Percentiles rank a stretch among this genome's conserved stretches.
Conservation (phyloP, 139 green algal genomes). For the Dunaliella primolecta region DNA sequence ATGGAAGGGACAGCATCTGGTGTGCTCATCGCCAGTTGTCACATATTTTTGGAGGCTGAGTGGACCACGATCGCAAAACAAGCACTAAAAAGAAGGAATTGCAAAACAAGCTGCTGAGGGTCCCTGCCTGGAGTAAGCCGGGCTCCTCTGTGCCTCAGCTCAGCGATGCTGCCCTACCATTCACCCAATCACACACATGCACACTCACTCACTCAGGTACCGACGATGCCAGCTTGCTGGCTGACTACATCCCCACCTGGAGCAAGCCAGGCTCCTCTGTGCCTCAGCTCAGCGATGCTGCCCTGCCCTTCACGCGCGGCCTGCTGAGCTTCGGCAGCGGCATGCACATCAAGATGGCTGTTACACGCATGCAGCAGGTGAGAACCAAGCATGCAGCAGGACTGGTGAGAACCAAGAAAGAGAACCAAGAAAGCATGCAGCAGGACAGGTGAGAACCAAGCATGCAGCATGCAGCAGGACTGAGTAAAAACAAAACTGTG, state of each 20-base stretch:
- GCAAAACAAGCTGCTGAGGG: too few relatives aligned
- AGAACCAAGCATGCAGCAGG: background rate
- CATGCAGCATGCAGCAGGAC: too few relatives aligned
- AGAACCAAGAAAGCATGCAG: too few relatives aligned
- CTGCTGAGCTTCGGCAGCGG: constrained; percentile 68
- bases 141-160: constrained; percentile 23
- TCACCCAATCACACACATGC: background rate
- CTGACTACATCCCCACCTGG: constrained; percentile 24
- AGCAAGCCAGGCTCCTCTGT: background rate
- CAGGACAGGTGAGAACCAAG: too few relatives aligned
- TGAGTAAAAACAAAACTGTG: too few relatives aligned
- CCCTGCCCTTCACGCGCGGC: constrained; percentile 63
- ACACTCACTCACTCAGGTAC: background rate
- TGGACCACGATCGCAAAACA: too few relatives aligned
- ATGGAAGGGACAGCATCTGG: too few relatives aligned
- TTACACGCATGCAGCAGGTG: constrained; percentile 44
- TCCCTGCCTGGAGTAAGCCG: background rate
- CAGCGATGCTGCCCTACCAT: constrained; percentile 53
- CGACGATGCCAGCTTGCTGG: constrained; percentile 4
- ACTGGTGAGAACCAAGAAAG: too few relatives aligned
- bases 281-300: constrained; percentile 43
- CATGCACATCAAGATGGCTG: constrained; percentile 72
- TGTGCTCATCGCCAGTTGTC: too few relatives aligned
- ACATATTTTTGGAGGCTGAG: too few relatives aligned
- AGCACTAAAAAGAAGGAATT: too few relatives aligned